Evolutionary conservation across 352 stramenopile species (phyloP).

Genomic region (Phytophthora aleatoria): DNA sequence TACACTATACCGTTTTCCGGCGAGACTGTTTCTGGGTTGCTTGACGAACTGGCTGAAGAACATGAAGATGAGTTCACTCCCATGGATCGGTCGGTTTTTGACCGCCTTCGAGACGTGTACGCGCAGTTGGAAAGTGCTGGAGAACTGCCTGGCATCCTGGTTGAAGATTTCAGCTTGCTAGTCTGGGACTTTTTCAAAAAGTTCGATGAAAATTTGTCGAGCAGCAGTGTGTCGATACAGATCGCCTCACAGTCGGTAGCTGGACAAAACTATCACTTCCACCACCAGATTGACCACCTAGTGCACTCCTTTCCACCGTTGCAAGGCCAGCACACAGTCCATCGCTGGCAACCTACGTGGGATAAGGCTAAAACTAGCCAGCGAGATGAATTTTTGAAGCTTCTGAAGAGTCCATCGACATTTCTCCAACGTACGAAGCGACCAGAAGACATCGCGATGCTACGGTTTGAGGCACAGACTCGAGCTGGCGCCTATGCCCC

Average conservation of each 20-base stretch:
- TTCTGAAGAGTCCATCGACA: constrained; percentile 21
- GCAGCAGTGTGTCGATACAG: constrained; percentile 11
- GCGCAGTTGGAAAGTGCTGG: constrained; percentile 16
- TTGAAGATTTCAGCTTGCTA: constrained; percentile 32
- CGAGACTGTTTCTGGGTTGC: constrained; percentile 8
- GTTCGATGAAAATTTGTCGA: constrained; percentile 8
- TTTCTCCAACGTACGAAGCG: constrained; percentile 19
- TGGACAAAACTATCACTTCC: constrained; percentile 27
- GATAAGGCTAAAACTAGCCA: constrained; percentile 24
- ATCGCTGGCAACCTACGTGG: constrained; percentile 36
- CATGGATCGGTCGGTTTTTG: constrained; percentile 18
- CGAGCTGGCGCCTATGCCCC: constrained; percentile 27
- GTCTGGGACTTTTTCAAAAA: constrained; percentile 16
- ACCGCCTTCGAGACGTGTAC: constrained; percentile 24
- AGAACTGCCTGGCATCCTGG: constrained; percentile 15
- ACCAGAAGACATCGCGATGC: constrained; percentile 23
- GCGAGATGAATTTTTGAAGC: constrained; percentile 20
- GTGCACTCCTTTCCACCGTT: constrained; percentile 20
- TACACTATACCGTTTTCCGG: constrained; percentile 11
- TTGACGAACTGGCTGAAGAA: constrained; percentile 6
- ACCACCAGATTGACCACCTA: constrained; percentile 29
- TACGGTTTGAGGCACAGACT: constrained; percentile 35
- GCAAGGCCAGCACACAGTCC: constrained; percentile 13
- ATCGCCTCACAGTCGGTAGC: constrained; percentile 31
- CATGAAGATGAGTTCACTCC: constrained; percentile 8